These are phyloP conservation scores for Alternaria sp. DNA, from an alignment of 2,329 filamentous ascomycete species.

Conservation along the genomic window DNA sequence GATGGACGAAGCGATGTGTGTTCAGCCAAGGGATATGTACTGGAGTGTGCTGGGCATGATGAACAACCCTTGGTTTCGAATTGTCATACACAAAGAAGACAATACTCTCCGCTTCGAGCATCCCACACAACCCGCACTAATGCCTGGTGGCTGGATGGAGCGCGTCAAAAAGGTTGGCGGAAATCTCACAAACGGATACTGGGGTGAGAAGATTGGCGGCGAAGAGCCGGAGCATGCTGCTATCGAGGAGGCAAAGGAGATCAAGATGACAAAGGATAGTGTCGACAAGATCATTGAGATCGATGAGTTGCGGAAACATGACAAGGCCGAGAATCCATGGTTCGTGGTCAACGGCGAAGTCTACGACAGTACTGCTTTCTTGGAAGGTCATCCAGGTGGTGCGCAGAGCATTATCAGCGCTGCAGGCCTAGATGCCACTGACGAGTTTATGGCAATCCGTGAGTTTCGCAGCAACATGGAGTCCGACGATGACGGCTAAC, in stretches of 20 bases:
- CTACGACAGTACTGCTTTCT: conserved; percentile 83
- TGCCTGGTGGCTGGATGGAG: conserved; percentile 92
- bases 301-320: conserved; percentile 76
- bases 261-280: conserved; percentile 78
- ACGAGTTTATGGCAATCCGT: conserved; percentile 94
- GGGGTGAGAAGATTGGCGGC: conserved; percentile 76
- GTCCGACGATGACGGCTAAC: conserved; percentile 31
- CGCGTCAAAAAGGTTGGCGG: conserved; percentile 83
- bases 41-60: conserved; percentile 97
- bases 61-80: conserved; percentile 94
- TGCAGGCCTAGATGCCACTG: conserved; percentile 82
- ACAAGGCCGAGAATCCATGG: conserved; percentile 74
- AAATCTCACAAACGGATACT: conserved; percentile 80
- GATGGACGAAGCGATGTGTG: conserved; percentile 90
- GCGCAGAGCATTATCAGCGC: conserved; percentile 83
- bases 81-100: conserved; percentile 76
- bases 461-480: conserved; percentile 51
- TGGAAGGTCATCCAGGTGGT: conserved; percentile 85
- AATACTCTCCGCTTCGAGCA: conserved; percentile 79
- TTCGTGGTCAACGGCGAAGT: conserved; percentile 90
- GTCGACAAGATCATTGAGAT: conserved; percentile 71
- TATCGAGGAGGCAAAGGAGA: conserved; percentile 67
- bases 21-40: conserved; percentile 93
- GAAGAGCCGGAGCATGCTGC: conserved; percentile 55
- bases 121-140: conserved; percentile 81